phyloP scores from a whole-genome alignment of 176 grass and related monocot genomes.

The Musa schizocarpa region DNA sequence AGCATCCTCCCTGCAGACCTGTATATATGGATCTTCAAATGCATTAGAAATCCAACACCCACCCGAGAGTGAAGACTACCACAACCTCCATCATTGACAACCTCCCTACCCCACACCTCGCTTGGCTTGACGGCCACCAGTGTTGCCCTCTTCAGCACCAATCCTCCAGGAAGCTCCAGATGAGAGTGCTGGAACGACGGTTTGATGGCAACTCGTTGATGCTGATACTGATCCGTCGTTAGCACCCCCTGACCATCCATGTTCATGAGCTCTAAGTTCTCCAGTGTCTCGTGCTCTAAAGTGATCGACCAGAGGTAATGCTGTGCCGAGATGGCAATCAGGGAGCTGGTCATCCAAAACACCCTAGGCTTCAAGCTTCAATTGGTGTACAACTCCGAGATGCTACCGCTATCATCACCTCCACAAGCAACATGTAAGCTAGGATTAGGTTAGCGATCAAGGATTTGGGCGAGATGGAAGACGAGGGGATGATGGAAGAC shows the following conservation, averaged over 20 bases:
- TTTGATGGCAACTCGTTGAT: slow-evolving; percentile 46
- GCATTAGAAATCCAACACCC: slow-evolving; percentile 62
- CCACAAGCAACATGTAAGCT: slow-evolving; percentile 17
- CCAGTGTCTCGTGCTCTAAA: slow-evolving; percentile 46
- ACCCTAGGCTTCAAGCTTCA: slow-evolving; percentile 64
- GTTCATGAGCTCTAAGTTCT: slow-evolving; percentile 64
- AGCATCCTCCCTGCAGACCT: slow-evolving; percentile 53
- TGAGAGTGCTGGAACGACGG: slow-evolving; percentile 62
- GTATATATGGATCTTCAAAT: slow-evolving; percentile 66
- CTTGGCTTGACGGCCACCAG: slow-evolving; percentile 73
- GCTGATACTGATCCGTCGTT: slow-evolving; percentile 55
- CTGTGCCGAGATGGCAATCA: slow-evolving; percentile 56
- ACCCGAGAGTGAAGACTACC: neutral
- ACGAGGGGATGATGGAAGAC: slow-evolving; percentile 28
- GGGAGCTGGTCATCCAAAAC: slow-evolving; percentile 83
- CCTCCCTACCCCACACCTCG: slow-evolving; percentile 37
- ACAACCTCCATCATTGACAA: slow-evolving; percentile 5
- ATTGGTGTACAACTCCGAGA: slow-evolving; percentile 61
- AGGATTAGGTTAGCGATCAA: neutral
- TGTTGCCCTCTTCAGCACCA: slow-evolving; percentile 68
- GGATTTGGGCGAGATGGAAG: slow-evolving; percentile 17
- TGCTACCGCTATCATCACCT: slow-evolving; percentile 46
- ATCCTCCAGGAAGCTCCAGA: slow-evolving; percentile 58
- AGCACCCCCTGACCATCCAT: slow-evolving; percentile 72
- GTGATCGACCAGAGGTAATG: slow-evolving; percentile 81